These are phyloP conservation scores for Chiua virens DNA, from an alignment of 768 basidiomycete species.

Conservation along the genomic window DNA sequence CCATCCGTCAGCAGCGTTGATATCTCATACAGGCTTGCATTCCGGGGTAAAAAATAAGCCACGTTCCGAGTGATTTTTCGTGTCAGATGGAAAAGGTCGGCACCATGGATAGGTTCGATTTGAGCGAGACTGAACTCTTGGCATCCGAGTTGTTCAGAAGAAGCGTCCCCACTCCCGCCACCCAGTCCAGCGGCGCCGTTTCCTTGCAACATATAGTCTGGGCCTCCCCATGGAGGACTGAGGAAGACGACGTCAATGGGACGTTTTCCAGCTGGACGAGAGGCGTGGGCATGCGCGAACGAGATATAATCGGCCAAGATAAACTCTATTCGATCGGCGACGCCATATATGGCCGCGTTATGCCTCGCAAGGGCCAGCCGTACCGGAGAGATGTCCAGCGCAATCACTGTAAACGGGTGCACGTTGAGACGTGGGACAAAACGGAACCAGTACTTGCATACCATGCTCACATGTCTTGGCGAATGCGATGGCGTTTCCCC, in stretches of 20 bases:
- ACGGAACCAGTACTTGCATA: constrained; percentile 36
- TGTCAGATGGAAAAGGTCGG: constrained; percentile 75
- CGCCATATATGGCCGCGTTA: constrained; percentile 92
- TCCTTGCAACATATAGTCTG: constrained; percentile 51
- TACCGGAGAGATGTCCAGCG: constrained; percentile 81
- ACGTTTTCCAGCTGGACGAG: constrained; percentile 33
- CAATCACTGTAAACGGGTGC: constrained; percentile 60
- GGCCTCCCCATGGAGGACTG: constrained; percentile 97
- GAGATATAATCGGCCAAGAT: constrained; percentile 82
- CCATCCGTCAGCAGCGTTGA: constrained; percentile 42
- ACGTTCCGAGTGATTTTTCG: constrained; percentile 75
- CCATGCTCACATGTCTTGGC: constrained; percentile 94
- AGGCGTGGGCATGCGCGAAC: constrained; percentile 62
- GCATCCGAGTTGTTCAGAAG: constrained; percentile 34
- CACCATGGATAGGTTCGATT: constrained; percentile 80
- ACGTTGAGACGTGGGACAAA: background rate
- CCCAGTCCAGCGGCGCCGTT: background rate
- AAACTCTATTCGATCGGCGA: constrained; percentile 94
- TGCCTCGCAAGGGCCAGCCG: constrained; percentile 91
- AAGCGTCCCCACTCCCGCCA: background rate
- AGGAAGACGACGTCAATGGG: constrained; percentile 89
- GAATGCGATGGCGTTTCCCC: constrained; percentile 96
- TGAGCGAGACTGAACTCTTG: constrained; percentile 67
- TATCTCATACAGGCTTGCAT: constrained; percentile 73
- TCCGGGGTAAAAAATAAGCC: constrained; percentile 88